Evolutionary conservation across 257 asterid species (phyloP).

Genomic region (Leptodermis oblonga): DNA sequence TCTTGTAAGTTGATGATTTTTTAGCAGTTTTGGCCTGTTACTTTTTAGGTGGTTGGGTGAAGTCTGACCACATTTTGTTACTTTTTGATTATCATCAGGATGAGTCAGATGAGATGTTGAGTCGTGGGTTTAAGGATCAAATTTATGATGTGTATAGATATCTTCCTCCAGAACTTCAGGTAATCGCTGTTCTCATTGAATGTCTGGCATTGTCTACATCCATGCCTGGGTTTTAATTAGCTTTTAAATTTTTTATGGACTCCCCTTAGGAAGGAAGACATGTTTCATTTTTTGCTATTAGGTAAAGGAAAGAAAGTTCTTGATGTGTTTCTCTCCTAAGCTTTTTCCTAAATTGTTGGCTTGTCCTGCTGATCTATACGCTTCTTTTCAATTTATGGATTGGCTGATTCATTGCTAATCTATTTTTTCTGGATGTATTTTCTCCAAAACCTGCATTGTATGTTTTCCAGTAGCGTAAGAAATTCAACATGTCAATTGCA

Average conservation of each 20-base stretch:
- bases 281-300: not conserved
- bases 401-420: not conserved
- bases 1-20: slow-evolving; percentile 50
- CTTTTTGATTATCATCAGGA: slow-evolving; percentile 46
- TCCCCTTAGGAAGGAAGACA: too few species aligned
- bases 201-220: not conserved
- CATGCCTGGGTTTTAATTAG: not conserved
- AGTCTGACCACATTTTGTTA: slow-evolving; percentile 3
- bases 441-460: not conserved
- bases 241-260: not conserved
- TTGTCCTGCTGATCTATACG: not conserved
- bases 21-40: not conserved
- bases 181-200: slow-evolving; percentile 11
- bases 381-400: not conserved
- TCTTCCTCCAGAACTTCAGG: slow-evolving; percentile 99
- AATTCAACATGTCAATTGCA: slow-evolving; percentile 25
- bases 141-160: slow-evolving; percentile 96
- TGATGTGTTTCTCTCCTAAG: not conserved
- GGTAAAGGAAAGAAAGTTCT: not conserved
- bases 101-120: slow-evolving; percentile 98
- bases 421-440: not conserved
- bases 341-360: not conserved
- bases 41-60: not conserved
- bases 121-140: slow-evolving; percentile 98
- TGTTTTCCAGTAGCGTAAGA: not conserved